Evolutionary conservation across 345 rosid species (phyloP), one percentile per base, ranked within the genome.

Genomic region (Gossypium bickii): DNA sequence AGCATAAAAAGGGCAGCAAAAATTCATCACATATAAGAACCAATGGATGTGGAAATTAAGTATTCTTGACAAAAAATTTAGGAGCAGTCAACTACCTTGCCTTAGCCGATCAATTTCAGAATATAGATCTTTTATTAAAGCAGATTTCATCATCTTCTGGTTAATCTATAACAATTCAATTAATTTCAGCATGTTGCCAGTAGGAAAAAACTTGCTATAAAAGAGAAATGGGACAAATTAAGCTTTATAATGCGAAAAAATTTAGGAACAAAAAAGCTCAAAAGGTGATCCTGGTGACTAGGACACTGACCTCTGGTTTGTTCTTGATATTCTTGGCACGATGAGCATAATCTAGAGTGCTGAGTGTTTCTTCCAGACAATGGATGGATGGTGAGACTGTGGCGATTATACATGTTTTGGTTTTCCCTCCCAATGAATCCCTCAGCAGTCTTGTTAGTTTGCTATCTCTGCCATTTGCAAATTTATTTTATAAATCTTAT

Each of bases 131-230:
- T 91, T 95, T 83, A 93, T 93, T 88, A 93, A 76, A 57, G 98
- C 99, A 78, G 98, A 82, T 87, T 95, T 95, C 99, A 95, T 93
- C 98, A 95, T 91, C 95, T 95, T 95, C 83, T 95, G 99, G 83
- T 95, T 95, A 74, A 95, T 82, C 98, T 94, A 92, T 76, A 72
- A 70, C 49, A 75, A 53, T 22, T n/a, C 76, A 73, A 20, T 15
- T 62, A 34, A 79, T 78, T n/a, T 63, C 59, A 71, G 53, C 51
- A 55, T 34, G 49, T 69, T 76, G 38, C 63, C 77, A 61, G 4
- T 27, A 43, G 76, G 71, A 13, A 34, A 34, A 34, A 34, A 55
- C 49, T 38, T 18, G 12, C 9, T 18, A 55, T 55, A 17, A 3
- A 15, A 53, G 43, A 64, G 51, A 51, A 55, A 58, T 41, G 41